Evolutionary conservation across 106 monocot species (phyloP).

Genomic region (Gastrodia elata): DNA sequence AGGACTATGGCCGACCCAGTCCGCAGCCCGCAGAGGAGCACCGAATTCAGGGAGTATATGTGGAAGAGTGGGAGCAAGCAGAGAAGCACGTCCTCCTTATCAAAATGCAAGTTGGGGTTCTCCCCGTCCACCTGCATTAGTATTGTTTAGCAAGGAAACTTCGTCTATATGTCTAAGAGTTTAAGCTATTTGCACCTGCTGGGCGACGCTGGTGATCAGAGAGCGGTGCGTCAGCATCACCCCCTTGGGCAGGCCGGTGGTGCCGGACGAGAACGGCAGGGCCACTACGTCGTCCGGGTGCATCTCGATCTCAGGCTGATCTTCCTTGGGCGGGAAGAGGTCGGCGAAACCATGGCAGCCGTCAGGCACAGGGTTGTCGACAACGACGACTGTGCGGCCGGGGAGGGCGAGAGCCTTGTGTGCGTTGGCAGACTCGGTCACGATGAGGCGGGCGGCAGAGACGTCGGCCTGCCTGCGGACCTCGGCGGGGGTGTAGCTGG

Average conservation of each 20-base stretch:
- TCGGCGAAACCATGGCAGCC: slow-evolving; percentile 38
- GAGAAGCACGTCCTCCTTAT: slow-evolving; percentile 41
- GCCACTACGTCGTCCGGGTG: slow-evolving; percentile 51
- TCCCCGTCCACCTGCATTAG: slow-evolving; percentile 70
- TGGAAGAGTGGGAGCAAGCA: slow-evolving; percentile 66
- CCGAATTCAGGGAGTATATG: slow-evolving; percentile 53
- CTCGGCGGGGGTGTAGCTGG: slow-evolving; percentile 55
- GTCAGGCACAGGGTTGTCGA: slow-evolving; percentile 16
- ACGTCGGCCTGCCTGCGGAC: slow-evolving; percentile 47
- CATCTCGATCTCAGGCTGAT: slow-evolving; percentile 18
- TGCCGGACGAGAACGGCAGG: slow-evolving; percentile 69
- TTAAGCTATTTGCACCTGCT: too few species aligned
- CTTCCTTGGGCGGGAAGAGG: slow-evolving; percentile 23
- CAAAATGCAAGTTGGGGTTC: slow-evolving; percentile 49
- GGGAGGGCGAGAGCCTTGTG: slow-evolving; percentile 24
- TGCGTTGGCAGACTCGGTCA: slow-evolving; percentile 39
- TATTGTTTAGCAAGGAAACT: too few species aligned
- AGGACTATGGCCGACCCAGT: slow-evolving; percentile 35
- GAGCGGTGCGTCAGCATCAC: slow-evolving; percentile 59
- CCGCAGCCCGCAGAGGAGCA: slow-evolving; percentile 53
- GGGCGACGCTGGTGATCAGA: slow-evolving; percentile 54
- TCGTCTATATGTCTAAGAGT: too few species aligned
- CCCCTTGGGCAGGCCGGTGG: slow-evolving; percentile 69
- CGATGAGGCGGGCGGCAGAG: slow-evolving; percentile 22
- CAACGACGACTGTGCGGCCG: slow-evolving; percentile 11